phyloP scores from a whole-genome alignment of 2,329 filamentous ascomycete species.

The Zelopaecilomyces penicillatus region DNA sequence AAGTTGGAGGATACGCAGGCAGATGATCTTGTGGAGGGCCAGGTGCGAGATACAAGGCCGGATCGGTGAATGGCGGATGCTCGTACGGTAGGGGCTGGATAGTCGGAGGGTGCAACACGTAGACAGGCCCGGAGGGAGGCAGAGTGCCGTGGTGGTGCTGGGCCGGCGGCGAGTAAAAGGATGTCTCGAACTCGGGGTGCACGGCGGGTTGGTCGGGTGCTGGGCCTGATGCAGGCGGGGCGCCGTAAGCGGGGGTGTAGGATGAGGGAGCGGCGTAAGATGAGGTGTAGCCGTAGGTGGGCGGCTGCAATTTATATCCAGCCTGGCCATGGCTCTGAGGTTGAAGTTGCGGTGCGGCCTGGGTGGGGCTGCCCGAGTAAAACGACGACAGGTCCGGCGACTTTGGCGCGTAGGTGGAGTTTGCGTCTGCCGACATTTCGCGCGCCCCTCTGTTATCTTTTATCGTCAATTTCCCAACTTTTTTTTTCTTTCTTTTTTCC shows the following conservation, averaged over 20 bases:
- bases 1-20: slow-evolving; percentile 8
- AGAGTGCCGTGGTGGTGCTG: slow-evolving; percentile 13
- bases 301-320: slow-evolving; percentile 25
- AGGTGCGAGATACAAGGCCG: too few species aligned
- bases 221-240: slow-evolving; percentile 1
- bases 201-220: slow-evolving; percentile 13
- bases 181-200: neutral
- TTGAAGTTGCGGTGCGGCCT: slow-evolving; percentile 25
- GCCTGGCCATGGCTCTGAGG: slow-evolving; percentile 20
- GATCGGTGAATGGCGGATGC: too few species aligned
- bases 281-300: slow-evolving; percentile 17
- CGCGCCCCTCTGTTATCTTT: slow-evolving; percentile 2
- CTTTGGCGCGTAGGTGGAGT: slow-evolving; percentile 43
- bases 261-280: slow-evolving; percentile 17
- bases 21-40: too few species aligned
- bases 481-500: neutral
- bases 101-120: neutral
- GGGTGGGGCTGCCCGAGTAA: slow-evolving; percentile 33
- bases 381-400: slow-evolving; percentile 53
- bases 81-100: slow-evolving; percentile 3
- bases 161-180: slow-evolving; percentile 13
- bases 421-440: slow-evolving; percentile 41
- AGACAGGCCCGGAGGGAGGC: too few species aligned
- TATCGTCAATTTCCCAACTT: neutral
- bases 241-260: slow-evolving; percentile 11